Percentiles rank a stretch among this genome's conserved stretches.
Evolutionary conservation across 176 grass and related monocot genomes (phyloP).

Genomic region (Cymbopogon citratus): DNA sequence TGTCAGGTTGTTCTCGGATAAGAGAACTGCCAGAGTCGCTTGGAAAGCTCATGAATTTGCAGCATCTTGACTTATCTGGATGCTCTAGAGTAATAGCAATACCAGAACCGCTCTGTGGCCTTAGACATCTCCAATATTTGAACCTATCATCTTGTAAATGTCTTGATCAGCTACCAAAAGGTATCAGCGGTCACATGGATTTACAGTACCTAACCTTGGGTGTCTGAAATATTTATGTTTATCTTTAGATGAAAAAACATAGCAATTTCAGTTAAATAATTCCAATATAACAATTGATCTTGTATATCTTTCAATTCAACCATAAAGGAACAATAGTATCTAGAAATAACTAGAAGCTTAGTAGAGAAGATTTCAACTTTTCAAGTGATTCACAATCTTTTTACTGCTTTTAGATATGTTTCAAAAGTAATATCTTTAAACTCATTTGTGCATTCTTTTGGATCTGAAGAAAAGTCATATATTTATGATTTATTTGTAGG

Average conservation of each 20-base stretch:
- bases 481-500: slow-evolving; percentile 42
- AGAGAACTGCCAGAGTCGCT: neutral
- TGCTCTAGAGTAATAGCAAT: neutral
- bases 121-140: neutral
- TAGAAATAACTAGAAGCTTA: neutral
- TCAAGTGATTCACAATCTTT: neutral
- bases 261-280: neutral
- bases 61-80: neutral
- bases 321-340: neutral
- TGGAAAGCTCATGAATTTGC: neutral
- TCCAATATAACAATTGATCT: neutral
- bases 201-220: no score
- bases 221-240: no score
- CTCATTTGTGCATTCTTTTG: neutral
- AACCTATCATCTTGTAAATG: no score
- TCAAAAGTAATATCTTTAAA: neutral
- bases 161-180: no score
- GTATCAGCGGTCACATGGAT: no score
- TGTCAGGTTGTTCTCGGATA: no score
- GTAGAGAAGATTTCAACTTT: neutral
- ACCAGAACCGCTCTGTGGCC: neutral
- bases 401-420: slow-evolving; percentile 13
- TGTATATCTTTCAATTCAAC: neutral
- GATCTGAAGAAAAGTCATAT: neutral
- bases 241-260: neutral